Evolutionary conservation across 345 rosid genomes (phyloP).

Genomic region (Punica granatum): DNA sequence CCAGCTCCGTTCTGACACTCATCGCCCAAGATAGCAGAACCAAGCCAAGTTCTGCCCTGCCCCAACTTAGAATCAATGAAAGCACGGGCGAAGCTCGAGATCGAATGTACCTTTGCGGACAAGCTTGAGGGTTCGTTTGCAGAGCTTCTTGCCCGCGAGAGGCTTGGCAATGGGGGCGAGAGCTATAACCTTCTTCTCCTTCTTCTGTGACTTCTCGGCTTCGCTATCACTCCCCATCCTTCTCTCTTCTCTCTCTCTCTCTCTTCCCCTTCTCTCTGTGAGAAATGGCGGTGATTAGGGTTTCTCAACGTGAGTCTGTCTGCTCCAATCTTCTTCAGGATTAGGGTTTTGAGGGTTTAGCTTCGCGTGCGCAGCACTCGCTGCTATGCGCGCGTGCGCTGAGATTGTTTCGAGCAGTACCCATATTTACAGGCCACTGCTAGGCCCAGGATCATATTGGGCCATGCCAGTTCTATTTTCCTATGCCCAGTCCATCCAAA

Average conservation of each 20-base stretch:
- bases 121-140: conserved; percentile 77
- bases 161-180: conserved; percentile 91
- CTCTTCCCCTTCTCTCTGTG: neutral
- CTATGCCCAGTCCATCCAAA: too few species aligned
- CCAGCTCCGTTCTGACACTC: neutral
- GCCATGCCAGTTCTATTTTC: too few species aligned
- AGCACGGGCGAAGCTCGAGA: neutral
- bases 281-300: neutral
- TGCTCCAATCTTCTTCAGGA: neutral
- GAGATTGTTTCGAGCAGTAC: neutral
- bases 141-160: conserved; percentile 85
- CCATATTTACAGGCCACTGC: neutral
- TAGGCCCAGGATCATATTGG: neutral
- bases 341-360: neutral
- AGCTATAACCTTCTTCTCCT: conserved; percentile 46
- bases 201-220: conserved; percentile 77
- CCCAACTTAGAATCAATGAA: neutral
- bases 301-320: neutral
- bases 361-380: neutral
- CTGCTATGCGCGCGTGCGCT: neutral
- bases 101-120: conserved; percentile 56
- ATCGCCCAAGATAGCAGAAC: neutral
- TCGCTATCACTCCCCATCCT: conserved; percentile 20
- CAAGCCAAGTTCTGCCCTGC: neutral
- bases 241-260: conserved; percentile 5